phyloP scores from a whole-genome alignment of 2,329 filamentous ascomycete genomes.

The Phyllosticta citrichinensis region DNA sequence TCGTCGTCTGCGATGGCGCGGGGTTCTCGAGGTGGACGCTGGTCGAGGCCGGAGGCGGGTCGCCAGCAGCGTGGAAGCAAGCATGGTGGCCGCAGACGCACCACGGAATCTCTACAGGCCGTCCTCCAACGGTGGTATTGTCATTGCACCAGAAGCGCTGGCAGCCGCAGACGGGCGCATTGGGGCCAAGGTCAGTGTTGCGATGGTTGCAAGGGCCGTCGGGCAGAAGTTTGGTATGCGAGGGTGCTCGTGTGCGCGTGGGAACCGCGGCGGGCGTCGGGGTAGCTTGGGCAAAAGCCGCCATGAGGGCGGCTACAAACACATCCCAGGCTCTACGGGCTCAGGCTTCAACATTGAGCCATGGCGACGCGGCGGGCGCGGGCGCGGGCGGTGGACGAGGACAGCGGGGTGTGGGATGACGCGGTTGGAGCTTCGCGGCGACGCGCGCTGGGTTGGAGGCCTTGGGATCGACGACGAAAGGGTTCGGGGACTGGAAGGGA shows the following conservation, averaged over 20 bases:
- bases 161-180: constrained; percentile 41
- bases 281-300: constrained; percentile 20
- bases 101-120: constrained; percentile 25
- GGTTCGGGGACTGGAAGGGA: not conserved
- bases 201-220: constrained; percentile 44
- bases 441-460: not conserved
- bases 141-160: constrained; percentile 40
- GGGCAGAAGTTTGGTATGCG: constrained; percentile 26
- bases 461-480: not conserved
- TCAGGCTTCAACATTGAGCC: constrained; percentile 2
- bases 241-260: constrained; percentile 14
- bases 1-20: not conserved
- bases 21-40: not conserved
- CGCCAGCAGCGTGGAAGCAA: constrained; percentile 39
- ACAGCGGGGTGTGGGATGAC: not conserved
- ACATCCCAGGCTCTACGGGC: constrained; percentile 7
- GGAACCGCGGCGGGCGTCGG: constrained; percentile 13
- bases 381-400: not conserved
- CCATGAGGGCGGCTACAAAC: constrained; percentile 23
- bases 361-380: not conserved
- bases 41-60: not conserved
- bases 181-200: constrained; percentile 34
- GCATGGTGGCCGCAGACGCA: constrained; percentile 50
- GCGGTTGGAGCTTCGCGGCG: not conserved
- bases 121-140: constrained; percentile 20